Evolutionary conservation across 2,329 filamentous ascomycete species (phyloP).

Genomic region (Botrytis cinerea): DNA sequence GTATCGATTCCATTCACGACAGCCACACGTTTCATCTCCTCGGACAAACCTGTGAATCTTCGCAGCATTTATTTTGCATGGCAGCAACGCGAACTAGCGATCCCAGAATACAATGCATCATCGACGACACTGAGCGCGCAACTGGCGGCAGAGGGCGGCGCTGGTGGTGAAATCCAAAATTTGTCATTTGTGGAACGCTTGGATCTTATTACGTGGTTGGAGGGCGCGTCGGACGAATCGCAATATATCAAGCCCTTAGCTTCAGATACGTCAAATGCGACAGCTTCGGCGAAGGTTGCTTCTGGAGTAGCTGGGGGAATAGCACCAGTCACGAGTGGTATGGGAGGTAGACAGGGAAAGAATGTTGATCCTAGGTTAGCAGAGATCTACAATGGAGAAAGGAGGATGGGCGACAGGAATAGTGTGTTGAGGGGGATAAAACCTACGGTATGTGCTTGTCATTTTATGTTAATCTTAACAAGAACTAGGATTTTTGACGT

Average conservation of each 20-base stretch:
- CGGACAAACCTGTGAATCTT: conserved; percentile 73
- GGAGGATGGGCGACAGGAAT: conserved; percentile 91
- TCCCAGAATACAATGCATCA: conserved; percentile 87
- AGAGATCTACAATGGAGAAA: conserved; percentile 88
- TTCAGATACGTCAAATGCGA: conserved; percentile 53
- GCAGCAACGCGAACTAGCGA: conserved; percentile 86
- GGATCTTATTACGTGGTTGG: conserved; percentile 90
- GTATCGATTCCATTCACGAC: conserved; percentile 68
- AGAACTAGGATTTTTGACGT: neutral
- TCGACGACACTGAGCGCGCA: conserved; percentile 80
- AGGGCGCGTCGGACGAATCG: conserved; percentile 84
- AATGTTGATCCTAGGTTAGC: conserved; percentile 77
- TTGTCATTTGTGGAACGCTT: conserved; percentile 88
- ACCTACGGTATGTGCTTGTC: conserved; percentile 65
- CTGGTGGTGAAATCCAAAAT: conserved; percentile 74
- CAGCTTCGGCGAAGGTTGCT: conserved; percentile 51
- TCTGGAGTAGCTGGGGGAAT: conserved; percentile 47
- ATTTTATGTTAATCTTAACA: neutral
- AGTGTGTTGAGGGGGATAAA: conserved; percentile 84
- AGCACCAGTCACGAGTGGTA: conserved; percentile 45
- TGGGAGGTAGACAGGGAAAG: conserved; percentile 60
- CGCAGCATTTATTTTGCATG: conserved; percentile 96
- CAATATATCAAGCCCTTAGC: conserved; percentile 89
- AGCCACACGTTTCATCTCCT: conserved; percentile 85
- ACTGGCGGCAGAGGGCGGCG: conserved; percentile 55